Evolutionary conservation across 78 protist species (phyloP).

Genomic region (Cavenderia fasciculata): DNA sequence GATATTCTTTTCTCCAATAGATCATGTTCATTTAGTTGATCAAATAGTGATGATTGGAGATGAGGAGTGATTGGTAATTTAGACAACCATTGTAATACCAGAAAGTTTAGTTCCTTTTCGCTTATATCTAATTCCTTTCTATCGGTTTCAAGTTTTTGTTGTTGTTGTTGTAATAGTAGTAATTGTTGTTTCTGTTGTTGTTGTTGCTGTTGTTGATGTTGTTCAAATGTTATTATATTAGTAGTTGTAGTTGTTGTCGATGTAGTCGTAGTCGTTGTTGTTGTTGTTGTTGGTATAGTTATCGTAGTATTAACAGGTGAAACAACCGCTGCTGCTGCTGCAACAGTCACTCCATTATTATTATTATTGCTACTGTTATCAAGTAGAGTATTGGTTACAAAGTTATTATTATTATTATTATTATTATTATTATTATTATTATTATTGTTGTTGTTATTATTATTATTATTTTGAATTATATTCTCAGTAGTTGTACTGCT

Average conservation of each 20-base stretch:
- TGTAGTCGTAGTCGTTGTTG: background rate
- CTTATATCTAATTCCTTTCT: background rate
- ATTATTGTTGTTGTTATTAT: background rate
- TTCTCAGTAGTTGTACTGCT: too few relatives aligned
- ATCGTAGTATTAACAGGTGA: background rate
- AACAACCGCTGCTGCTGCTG: too few relatives aligned
- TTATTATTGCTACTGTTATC: too few relatives aligned
- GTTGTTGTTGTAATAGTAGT: background rate
- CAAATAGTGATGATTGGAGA: background rate
- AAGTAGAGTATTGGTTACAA: too few relatives aligned
- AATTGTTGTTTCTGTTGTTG: background rate
- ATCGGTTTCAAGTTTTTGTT: background rate
- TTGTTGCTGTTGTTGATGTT: conserved; percentile 3
- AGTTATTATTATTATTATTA: too few relatives aligned
- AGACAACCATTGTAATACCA: conserved; percentile 37
- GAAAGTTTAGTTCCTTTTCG: conserved; percentile 19
- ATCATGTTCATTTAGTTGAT: conserved; percentile 3
- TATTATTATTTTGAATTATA: background rate
- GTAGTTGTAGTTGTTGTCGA: background rate
- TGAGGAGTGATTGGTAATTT: background rate
- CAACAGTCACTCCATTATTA: too few relatives aligned
- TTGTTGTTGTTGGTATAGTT: conserved; percentile 1
- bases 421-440: background rate
- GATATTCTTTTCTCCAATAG: background rate
- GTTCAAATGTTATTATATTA: background rate